Evolutionary conservation across 1,284 basidiomycete genomes (phyloP).

Genomic region (Macrocystidia cucumis): DNA sequence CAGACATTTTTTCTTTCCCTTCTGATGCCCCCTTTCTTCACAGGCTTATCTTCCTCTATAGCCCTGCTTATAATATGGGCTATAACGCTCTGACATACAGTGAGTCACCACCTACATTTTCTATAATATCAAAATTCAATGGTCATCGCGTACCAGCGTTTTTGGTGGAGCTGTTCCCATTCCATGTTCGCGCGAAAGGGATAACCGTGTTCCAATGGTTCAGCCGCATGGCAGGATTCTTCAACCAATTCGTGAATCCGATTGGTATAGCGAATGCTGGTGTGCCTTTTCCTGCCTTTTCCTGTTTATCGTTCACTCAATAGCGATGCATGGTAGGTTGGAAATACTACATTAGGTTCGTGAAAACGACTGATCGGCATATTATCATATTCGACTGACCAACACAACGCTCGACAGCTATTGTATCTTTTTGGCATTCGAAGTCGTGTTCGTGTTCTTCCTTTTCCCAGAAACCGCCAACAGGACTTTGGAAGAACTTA

Average conservation of each 20-base stretch:
- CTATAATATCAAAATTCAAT: conserved; percentile 1
- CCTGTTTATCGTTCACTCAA: not conserved
- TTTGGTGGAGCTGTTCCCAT: conserved; percentile 45
- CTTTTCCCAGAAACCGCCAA: conserved; percentile 48
- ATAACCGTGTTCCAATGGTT: conserved; percentile 43
- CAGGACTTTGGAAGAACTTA: conserved; percentile 49
- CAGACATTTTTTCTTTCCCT: too few relatives aligned
- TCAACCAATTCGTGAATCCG: conserved; percentile 55
- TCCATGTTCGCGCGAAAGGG: conserved; percentile 40
- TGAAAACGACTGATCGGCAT: not conserved
- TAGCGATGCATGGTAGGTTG: conserved; percentile 17
- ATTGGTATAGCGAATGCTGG: conserved; percentile 47
- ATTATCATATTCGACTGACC: conserved; percentile 4
- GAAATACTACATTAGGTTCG: conserved; percentile 33
- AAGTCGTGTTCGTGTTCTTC: conserved; percentile 41
- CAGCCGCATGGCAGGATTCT: conserved; percentile 42
- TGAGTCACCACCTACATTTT: too few relatives aligned
- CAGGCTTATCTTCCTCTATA: conserved; percentile 49
- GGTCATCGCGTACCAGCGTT: conserved; percentile 24
- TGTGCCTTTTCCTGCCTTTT: conserved; percentile 10
- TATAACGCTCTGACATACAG: conserved; percentile 42
- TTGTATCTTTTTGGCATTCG: conserved; percentile 37
- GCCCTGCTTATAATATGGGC: conserved; percentile 39
- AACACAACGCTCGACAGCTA: conserved; percentile 23
- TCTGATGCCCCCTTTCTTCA: conserved; percentile 2